phyloP scores from a whole-genome alignment of 2,329 filamentous ascomycete genomes.

The Penicillium sp. region DNA sequence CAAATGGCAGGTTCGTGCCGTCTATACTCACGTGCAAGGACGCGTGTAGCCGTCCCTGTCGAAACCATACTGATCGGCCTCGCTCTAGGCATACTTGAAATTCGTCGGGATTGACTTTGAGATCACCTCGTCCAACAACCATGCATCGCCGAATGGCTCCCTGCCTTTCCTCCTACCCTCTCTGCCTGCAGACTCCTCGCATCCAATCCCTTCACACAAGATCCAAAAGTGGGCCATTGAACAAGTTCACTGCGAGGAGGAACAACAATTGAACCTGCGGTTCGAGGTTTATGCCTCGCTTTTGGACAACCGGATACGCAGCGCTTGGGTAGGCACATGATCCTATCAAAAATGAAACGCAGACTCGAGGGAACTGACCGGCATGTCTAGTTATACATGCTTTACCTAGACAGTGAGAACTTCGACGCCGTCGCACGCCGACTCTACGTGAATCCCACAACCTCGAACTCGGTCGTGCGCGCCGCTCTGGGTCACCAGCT shows the following conservation, averaged over 20 bases:
- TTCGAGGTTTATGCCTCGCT: conserved; percentile 76
- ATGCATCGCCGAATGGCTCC: conserved; percentile 84
- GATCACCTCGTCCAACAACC: conserved; percentile 75
- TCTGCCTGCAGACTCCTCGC: conserved; percentile 39
- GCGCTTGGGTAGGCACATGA: conserved; percentile 67
- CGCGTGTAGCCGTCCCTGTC: neutral
- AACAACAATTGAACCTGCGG: conserved; percentile 54
- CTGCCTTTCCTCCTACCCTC: conserved; percentile 78
- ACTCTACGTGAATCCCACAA: conserved; percentile 68
- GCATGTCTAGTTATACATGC: conserved; percentile 62
- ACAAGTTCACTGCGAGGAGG: conserved; percentile 44
- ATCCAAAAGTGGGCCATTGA: conserved; percentile 67
- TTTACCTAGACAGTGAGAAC: conserved; percentile 74
- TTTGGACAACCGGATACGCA: conserved; percentile 72
- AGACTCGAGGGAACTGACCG: neutral
- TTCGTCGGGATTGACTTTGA: conserved; percentile 69
- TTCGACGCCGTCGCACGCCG: conserved; percentile 61
- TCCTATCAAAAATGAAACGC: neutral
- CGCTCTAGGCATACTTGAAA: conserved; percentile 70
- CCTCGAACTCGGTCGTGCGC: conserved; percentile 61
- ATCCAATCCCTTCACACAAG: conserved; percentile 61
- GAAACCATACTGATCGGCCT: conserved; percentile 10
- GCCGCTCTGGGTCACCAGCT: conserved; percentile 64
- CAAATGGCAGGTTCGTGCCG: conserved; percentile 78
- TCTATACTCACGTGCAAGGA: neutral